phyloP scores from a whole-genome alignment of 108 stramenopile genomes.

The Cyclotella choctawhatcheeana region DNA sequence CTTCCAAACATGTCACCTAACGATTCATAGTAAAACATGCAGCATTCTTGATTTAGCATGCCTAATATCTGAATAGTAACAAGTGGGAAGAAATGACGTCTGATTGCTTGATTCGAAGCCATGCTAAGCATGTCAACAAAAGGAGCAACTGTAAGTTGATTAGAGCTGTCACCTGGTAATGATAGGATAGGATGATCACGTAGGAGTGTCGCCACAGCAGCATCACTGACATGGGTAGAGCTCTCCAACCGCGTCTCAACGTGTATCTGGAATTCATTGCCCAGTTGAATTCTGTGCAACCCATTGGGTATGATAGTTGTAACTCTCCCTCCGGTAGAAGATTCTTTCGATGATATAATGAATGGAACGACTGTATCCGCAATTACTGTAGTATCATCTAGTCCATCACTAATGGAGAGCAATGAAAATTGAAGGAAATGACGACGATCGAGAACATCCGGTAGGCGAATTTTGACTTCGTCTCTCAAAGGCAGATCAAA shows the following conservation, averaged over 20 bases:
- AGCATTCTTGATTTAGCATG: slow-evolving; percentile 23
- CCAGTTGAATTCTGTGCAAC: slow-evolving; percentile 76
- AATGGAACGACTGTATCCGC: slow-evolving; percentile 75
- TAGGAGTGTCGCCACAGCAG: slow-evolving; percentile 67
- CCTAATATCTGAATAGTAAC: slow-evolving; percentile 31
- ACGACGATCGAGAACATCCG: slow-evolving; percentile 75
- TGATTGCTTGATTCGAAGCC: slow-evolving; percentile 39
- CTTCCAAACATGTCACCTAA: slow-evolving; percentile 48
- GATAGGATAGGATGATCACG: slow-evolving; percentile 66
- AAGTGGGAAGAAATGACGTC: slow-evolving; percentile 40
- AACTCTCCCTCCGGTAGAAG: slow-evolving; percentile 56
- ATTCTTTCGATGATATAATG: slow-evolving; percentile 66
- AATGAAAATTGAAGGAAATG: slow-evolving; percentile 73
- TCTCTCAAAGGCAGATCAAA: slow-evolving; percentile 65
- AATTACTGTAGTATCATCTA: slow-evolving; percentile 15
- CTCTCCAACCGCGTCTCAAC: slow-evolving; percentile 78
- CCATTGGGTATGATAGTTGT: slow-evolving; percentile 86
- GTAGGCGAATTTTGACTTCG: slow-evolving; percentile 84
- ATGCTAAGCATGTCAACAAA: slow-evolving; percentile 44
- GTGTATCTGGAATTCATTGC: slow-evolving; percentile 71
- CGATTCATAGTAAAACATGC: slow-evolving; percentile 44
- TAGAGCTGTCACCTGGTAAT: slow-evolving; percentile 1
- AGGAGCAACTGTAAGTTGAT: slow-evolving; percentile 12
- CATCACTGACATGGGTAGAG: slow-evolving; percentile 73
- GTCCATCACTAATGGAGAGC: slow-evolving; percentile 53